These are phyloP conservation scores for Apiospora aurea DNA, from an alignment of 2,329 filamentous ascomycete genomes.

Conservation along the genomic window DNA sequence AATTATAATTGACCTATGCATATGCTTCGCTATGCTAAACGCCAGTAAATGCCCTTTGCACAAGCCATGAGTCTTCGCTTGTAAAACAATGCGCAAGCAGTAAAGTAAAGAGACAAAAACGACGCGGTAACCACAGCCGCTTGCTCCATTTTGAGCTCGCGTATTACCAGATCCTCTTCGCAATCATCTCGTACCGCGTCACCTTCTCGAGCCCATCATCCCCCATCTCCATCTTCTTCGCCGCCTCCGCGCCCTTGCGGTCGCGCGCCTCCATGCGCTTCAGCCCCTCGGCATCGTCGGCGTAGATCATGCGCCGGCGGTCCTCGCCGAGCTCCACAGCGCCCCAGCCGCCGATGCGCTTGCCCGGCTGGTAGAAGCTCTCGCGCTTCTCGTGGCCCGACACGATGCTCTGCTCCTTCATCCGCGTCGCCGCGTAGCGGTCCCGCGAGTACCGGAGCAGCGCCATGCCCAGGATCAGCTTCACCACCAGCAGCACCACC, in stretches of 20 bases:
- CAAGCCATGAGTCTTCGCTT: neutral
- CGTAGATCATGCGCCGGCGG: constrained; percentile 83
- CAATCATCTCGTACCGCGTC: constrained; percentile 89
- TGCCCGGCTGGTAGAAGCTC: constrained; percentile 73
- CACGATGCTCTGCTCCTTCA: constrained; percentile 63
- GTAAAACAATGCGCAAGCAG: neutral
- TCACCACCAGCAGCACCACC: constrained; percentile 82
- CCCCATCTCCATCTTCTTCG: constrained; percentile 54
- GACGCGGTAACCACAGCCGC: neutral
- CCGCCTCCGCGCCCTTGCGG: constrained; percentile 66
- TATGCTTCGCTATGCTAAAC: constrained; percentile 14
- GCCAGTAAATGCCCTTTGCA: constrained; percentile 4
- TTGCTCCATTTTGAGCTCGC: too few species aligned
- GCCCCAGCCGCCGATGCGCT: constrained; percentile 81
- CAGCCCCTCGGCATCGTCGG: constrained; percentile 78
- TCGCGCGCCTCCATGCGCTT: constrained; percentile 68
- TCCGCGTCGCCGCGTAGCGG: constrained; percentile 83
- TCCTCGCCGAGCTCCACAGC: constrained; percentile 90
- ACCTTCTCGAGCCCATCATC: constrained; percentile 64
- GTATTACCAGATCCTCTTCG: constrained; percentile 92
- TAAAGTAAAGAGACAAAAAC: neutral
- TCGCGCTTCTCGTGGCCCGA: constrained; percentile 56
- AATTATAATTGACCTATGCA: neutral
- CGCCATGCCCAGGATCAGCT: constrained; percentile 87
- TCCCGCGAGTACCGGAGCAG: constrained; percentile 81